phyloP scores from a whole-genome alignment of 352 stramenopile genomes.

The Phytopythium montanum region DNA sequence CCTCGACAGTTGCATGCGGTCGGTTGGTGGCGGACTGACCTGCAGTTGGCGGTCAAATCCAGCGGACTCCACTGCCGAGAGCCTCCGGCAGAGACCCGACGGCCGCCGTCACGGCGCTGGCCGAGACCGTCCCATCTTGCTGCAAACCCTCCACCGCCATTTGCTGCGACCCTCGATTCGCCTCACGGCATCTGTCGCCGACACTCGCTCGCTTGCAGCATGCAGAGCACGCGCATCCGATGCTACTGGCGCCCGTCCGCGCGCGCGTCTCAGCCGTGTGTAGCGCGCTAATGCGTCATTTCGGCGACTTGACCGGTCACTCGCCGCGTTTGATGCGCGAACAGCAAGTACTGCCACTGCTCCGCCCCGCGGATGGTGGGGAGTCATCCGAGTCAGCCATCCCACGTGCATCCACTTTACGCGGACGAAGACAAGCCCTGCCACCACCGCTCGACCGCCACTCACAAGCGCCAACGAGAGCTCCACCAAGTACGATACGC shows the following conservation, averaged over 20 bases:
- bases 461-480: not conserved
- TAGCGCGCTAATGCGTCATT: not conserved
- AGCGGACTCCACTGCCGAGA: too few species aligned
- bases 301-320: not conserved
- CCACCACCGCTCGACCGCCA: not conserved
- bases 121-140: too few species aligned
- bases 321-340: not conserved
- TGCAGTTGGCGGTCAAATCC: too few species aligned
- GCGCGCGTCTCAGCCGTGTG: not conserved
- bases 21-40: too few species aligned
- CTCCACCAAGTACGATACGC: not conserved
- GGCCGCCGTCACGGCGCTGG: too few species aligned
- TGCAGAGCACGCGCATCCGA: too few species aligned
- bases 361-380: not conserved
- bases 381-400: not conserved
- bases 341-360: not conserved
- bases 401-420: slow-evolving; percentile 1
- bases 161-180: too few species aligned
- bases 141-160: too few species aligned
- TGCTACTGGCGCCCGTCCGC: not conserved
- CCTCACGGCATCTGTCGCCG: too few species aligned
- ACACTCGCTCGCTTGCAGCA: too few species aligned
- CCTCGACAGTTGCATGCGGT: too few species aligned
- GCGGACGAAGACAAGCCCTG: not conserved
- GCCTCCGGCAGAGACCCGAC: too few species aligned